Evolutionary conservation across 441 rosid species (phyloP).

Genomic region (Gossypium schwendimanii): DNA sequence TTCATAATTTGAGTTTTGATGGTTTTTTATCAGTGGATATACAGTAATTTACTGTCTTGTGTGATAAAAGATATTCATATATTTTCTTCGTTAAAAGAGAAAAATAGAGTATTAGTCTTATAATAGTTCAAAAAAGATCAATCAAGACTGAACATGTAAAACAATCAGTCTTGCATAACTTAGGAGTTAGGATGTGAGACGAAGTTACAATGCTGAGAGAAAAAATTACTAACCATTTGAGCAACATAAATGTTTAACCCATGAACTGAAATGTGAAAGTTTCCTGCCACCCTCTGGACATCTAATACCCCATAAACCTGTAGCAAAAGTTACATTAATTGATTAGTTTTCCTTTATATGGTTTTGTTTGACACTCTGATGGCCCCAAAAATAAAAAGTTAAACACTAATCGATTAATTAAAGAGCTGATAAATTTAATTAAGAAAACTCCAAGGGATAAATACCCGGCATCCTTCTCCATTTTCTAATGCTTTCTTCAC

Average conservation of each 20-base stretch:
- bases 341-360: constrained; percentile 9
- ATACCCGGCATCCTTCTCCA: constrained; percentile 97
- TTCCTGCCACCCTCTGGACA: constrained; percentile 98
- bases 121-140: background rate
- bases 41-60: background rate
- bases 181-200: constrained; percentile 4
- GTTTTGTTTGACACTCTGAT: background rate
- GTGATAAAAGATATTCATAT: background rate
- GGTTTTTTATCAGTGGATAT: background rate
- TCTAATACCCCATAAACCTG: constrained; percentile 91
- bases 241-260: constrained; percentile 89
- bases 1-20: background rate
- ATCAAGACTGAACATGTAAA: background rate
- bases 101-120: background rate
- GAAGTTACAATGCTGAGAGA: background rate
- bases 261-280: constrained; percentile 94
- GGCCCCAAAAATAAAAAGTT: background rate
- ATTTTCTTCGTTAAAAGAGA: background rate
- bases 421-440: background rate
- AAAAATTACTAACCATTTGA: constrained; percentile 58
- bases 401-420: background rate
- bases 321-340: constrained; percentile 16
- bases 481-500: constrained; percentile 78
- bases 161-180: background rate
- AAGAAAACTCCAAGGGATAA: constrained; percentile 13